phyloP scores from a whole-genome alignment of 2,329 filamentous ascomycete genomes.

The Aspergillus intermedius region DNA sequence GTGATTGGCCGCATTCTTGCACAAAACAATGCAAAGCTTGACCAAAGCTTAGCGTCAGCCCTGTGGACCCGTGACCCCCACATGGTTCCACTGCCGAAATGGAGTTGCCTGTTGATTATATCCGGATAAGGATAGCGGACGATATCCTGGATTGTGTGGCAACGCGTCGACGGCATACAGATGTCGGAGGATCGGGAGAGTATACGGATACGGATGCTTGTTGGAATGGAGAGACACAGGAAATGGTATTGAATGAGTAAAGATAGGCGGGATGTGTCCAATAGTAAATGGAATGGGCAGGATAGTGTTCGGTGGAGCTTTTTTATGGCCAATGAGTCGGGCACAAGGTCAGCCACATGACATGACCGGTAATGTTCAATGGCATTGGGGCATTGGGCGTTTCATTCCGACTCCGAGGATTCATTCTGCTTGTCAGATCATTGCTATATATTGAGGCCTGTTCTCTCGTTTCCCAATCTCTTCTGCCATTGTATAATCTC shows the following conservation, averaged over 20 bases:
- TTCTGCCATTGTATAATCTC: background rate
- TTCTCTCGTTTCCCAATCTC: background rate
- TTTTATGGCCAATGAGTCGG: background rate
- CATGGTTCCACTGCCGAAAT: background rate
- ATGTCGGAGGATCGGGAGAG: background rate
- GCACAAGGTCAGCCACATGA: background rate
- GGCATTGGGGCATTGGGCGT: background rate
- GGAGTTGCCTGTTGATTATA: background rate
- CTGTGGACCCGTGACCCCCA: background rate
- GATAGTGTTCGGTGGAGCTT: too few species aligned
- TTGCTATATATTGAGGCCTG: background rate
- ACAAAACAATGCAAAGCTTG: conserved; percentile 10
- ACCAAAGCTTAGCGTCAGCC: conserved; percentile 11
- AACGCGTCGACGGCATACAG: too few species aligned
- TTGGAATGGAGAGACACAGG: background rate
- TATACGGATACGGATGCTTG: background rate
- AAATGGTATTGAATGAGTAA: background rate
- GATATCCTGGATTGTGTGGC: too few species aligned
- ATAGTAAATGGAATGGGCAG: too few species aligned
- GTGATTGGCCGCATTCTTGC: conserved; percentile 2
- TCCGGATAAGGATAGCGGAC: too few species aligned
- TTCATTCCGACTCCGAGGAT: background rate
- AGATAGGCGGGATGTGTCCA: too few species aligned
- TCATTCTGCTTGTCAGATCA: background rate
- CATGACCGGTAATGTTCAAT: background rate